These are phyloP conservation scores for Nymphaea thermarum DNA, from an alignment of 164 flowering plant genomes.

Conservation along the genomic window DNA sequence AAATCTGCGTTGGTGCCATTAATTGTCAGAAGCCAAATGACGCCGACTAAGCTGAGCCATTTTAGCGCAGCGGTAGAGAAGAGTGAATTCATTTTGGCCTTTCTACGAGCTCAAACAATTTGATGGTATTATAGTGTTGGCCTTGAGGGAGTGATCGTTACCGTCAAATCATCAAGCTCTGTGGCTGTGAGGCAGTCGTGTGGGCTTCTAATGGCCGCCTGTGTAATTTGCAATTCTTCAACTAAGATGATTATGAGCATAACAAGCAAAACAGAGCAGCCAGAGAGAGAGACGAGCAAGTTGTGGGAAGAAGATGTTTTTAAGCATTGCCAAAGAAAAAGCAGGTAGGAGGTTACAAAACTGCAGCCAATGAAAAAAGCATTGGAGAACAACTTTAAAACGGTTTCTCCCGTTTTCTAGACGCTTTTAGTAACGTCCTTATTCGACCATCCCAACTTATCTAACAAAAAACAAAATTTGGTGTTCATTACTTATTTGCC, in stretches of 20 bases:
- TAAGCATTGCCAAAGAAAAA: too few relatives aligned
- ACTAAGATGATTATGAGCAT: too few relatives aligned
- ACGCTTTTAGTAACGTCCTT: too few relatives aligned
- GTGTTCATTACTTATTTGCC: too few relatives aligned
- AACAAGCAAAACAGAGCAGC: not conserved
- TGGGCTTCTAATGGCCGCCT: constrained; percentile 4
- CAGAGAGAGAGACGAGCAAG: too few relatives aligned
- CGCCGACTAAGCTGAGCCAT: constrained; percentile 66
- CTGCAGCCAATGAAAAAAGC: too few relatives aligned
- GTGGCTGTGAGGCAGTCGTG: constrained; percentile 3
- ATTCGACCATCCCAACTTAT: too few relatives aligned
- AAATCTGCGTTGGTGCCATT: constrained; percentile 70
- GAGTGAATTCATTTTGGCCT: not conserved
- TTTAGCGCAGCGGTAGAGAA: constrained; percentile 16
- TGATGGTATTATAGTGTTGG: not conserved
- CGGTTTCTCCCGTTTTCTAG: too few relatives aligned
- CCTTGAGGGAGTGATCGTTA: not conserved
- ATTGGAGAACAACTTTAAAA: too few relatives aligned
- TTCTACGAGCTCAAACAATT: not conserved
- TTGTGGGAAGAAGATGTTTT: too few relatives aligned
- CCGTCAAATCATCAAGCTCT: not conserved
- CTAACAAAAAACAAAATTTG: too few relatives aligned
- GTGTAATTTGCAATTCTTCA: not conserved
- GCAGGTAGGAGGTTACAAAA: too few relatives aligned
- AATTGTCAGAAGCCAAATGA: constrained; percentile 74